Evolutionary conservation across 345 rosid species (phyloP), one percentile per base, ranked within the genome.

Genomic region (Dipteronia dyeriana): DNA sequence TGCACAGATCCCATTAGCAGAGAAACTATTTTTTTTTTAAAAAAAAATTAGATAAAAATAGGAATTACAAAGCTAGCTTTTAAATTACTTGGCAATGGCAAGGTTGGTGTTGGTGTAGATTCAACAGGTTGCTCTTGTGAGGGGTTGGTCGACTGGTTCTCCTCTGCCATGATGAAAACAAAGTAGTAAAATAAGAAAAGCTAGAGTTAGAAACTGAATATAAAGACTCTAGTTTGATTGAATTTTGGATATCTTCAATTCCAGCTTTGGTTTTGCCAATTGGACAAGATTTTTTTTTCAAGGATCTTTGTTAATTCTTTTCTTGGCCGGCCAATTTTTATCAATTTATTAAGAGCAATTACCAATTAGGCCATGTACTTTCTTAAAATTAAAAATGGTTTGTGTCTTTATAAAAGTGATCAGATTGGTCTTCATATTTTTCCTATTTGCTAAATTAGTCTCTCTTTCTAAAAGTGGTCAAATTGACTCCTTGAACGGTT

Each of bases 61-160:
- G 56, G 25, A 20, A 57, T 57, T 8, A 20, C n/a, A 57, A 57
- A 57, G 78, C 84, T 78, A 57, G 78, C 26, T 26, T 26, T 1
- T 26, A 26, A 26, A 26, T 26, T 56, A 85, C 82, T 75, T n/a
- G 86, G 81, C 70, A 78, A 62, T 14, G 86, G 79, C 70, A 75
- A 38, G 57, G 70, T 5, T 45, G 79, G 76, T n/a, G 70, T 5
- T 38, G 79, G 76, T n/a, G 78, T 31, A 19, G 77, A 25, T 53
- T 76, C 78, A 7, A 26, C 38, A n/a, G 74, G 51, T 31, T 53
- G 74, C 22, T 56, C 38, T 16, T 61, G 29, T 1, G 67, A 54
- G 68, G 86, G 34, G 12, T 77, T 16, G 41, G 22, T 47, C 12
- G 29, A 53, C 26, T 68, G 63, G 41, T 81, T 63, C 19, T 75